Conservation (phyloP, 2,329 filamentous ascomycete genomes). For the Emydomyces testavorans region DNA sequence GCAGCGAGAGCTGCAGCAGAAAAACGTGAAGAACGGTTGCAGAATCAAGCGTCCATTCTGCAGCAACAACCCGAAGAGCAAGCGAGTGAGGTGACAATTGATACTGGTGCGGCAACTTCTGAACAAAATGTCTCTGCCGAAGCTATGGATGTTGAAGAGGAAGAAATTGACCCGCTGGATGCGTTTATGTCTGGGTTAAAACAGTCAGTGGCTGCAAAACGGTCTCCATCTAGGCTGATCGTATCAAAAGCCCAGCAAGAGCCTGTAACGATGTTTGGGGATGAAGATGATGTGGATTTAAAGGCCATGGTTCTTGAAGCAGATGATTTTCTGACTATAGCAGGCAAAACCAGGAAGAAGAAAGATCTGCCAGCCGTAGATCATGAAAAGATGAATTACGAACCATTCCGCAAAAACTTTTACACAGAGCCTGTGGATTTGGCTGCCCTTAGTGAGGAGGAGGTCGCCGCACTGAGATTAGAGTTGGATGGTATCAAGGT, state of each 20-base stretch:
- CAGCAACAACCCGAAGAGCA: not conserved
- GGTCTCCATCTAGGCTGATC: constrained; percentile 17
- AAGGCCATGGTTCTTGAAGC: constrained; percentile 52
- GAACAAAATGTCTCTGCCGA: not conserved
- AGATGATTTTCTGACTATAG: constrained; percentile 53
- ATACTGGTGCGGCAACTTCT: not conserved
- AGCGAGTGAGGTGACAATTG: not conserved
- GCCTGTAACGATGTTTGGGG: constrained; percentile 77
- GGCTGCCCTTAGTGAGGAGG: constrained; percentile 68
- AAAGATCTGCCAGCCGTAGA: constrained; percentile 86
- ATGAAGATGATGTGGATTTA: constrained; percentile 60
- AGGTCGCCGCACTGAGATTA: constrained; percentile 66
- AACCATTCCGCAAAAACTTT: constrained; percentile 84
- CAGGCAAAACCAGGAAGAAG: constrained; percentile 65
- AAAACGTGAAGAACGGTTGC: constrained; percentile 59
- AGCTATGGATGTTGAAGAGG: constrained; percentile 25
- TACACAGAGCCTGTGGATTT: constrained; percentile 85
- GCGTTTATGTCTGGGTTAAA: constrained; percentile 75
- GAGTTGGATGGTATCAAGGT: constrained; percentile 96
- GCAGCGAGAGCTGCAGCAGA: constrained; percentile 77
- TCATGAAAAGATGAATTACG: constrained; percentile 74
- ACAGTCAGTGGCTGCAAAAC: constrained; percentile 39
- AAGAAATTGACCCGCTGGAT: constrained; percentile 78
- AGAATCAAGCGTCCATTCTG: constrained; percentile 24
- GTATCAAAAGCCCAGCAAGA: constrained; percentile 45